Evolutionary conservation across 345 rosid species (phyloP).

Genomic region (Brassica carinata): DNA sequence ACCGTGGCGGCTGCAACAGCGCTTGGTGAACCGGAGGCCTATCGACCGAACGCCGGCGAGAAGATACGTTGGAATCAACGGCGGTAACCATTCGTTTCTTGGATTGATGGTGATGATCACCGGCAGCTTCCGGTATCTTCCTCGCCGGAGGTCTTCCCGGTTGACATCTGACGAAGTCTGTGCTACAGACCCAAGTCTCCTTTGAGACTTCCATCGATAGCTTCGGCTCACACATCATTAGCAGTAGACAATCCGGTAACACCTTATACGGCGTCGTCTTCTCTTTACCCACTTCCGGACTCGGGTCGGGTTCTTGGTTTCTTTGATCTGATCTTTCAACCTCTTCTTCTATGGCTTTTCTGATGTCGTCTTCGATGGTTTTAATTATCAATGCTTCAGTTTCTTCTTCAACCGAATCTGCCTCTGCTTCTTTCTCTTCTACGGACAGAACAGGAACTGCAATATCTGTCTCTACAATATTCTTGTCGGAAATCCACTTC

Average conservation of each 20-base stretch:
- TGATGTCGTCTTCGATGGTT: conserved; percentile 38
- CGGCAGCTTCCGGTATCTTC: conserved; percentile 24
- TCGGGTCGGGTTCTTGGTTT: conserved; percentile 45
- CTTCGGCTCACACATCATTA: conserved; percentile 98
- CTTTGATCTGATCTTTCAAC: conserved; percentile 45
- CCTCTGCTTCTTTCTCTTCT: conserved; percentile 23
- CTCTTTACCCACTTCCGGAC: conserved; percentile 38
- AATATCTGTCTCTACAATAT: conserved; percentile 16
- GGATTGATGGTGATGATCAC: conserved; percentile 36
- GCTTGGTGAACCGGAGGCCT: conserved; percentile 33
- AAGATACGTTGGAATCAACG: conserved; percentile 41
- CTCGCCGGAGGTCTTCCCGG: conserved; percentile 53
- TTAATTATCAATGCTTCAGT: conserved; percentile 29
- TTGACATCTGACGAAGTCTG: conserved; percentile 74
- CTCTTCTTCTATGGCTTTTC: conserved; percentile 34
- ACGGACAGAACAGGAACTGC: conserved; percentile 9
- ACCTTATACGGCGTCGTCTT: conserved; percentile 39
- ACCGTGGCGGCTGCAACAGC: conserved; percentile 67
- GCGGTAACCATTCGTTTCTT: conserved; percentile 49
- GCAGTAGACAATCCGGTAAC: conserved; percentile 77
- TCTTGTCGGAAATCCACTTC: conserved; percentile 41
- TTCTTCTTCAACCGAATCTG: conserved; percentile 31
- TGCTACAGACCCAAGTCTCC: conserved; percentile 93
- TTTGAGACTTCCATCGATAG: conserved; percentile 95
- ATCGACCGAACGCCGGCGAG: conserved; percentile 38